Conservation (phyloP, 2,329 filamentous ascomycete species). For the Plenodomus tracheiphilus region DNA sequence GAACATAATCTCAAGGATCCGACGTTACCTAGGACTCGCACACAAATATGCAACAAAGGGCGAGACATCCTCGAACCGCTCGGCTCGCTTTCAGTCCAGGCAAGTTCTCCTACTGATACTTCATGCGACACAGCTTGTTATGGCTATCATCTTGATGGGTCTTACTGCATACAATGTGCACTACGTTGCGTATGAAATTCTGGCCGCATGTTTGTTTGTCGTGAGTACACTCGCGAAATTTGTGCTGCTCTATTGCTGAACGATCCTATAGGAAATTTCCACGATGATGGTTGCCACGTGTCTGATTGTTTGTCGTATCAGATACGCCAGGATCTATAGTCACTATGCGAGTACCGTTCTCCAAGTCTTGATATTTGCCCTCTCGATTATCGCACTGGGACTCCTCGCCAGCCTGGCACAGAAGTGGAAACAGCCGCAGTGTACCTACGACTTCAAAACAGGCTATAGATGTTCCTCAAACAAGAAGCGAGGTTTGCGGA, state of each 20-base stretch:
- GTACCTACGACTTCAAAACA: slow-evolving; percentile 9
- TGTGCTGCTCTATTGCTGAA: slow-evolving; percentile 11
- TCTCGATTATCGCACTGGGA: slow-evolving; percentile 53
- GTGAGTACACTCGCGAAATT: slow-evolving; percentile 10
- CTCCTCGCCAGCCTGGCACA: slow-evolving; percentile 28
- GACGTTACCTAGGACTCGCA: not conserved
- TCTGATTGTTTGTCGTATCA: slow-evolving; percentile 50
- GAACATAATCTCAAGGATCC: not conserved
- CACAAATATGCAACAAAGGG: not conserved
- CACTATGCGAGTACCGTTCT: slow-evolving; percentile 58
- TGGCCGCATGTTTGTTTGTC: slow-evolving; percentile 18
- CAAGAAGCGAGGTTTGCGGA: slow-evolving; percentile 6
- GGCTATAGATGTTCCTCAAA: slow-evolving; percentile 16
- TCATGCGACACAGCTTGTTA: slow-evolving; percentile 35
- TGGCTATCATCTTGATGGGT: slow-evolving; percentile 53
- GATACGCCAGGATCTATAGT: slow-evolving; percentile 53
- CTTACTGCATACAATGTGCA: slow-evolving; percentile 53
- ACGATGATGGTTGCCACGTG: slow-evolving; percentile 53
- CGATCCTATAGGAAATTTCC: slow-evolving; percentile 29
- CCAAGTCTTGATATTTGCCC: slow-evolving; percentile 56
- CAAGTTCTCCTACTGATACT: slow-evolving; percentile 21
- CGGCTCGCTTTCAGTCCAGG: slow-evolving; percentile 1
- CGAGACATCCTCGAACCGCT: slow-evolving; percentile 2
- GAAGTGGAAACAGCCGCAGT: slow-evolving; percentile 20
- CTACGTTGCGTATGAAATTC: slow-evolving; percentile 49